A percentile compares a stretch with the other conserved stretches of the same genome.
phyloP scores from a whole-genome alignment of 2,329 filamentous ascomycete genomes.

The Microsporum ferrugineum region DNA sequence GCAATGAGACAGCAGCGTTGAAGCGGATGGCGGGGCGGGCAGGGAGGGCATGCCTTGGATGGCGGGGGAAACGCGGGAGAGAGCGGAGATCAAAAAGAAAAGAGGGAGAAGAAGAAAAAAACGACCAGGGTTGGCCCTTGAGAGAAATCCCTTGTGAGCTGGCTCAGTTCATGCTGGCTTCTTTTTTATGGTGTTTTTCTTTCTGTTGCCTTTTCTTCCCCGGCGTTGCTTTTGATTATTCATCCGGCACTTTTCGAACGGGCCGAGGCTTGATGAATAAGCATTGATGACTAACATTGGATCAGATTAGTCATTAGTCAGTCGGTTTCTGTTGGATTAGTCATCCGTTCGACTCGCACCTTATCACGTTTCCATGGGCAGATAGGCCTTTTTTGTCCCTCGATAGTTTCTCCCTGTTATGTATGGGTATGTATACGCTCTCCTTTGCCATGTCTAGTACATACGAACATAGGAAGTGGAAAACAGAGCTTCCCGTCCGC shows the following conservation, averaged over 20 bases:
- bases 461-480: neutral
- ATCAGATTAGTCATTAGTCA: too few relatives aligned
- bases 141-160: neutral
- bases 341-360: too few relatives aligned
- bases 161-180: neutral
- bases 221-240: neutral
- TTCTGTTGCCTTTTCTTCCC: neutral
- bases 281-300: neutral
- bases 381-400: neutral
- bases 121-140: neutral
- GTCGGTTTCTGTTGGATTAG: too few relatives aligned
- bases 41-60: conserved; percentile 10
- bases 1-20: neutral
- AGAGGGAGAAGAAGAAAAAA: neutral
- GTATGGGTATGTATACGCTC: too few relatives aligned
- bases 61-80: neutral
- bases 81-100: neutral
- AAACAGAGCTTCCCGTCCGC: neutral
- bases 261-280: neutral
- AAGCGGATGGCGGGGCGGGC: conserved; percentile 2
- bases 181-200: neutral
- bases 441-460: neutral
- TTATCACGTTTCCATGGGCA: neutral
- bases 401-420: too few relatives aligned
- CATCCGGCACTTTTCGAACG: neutral